Conservation (phyloP, 306 rosid species). For the Glycine soja region DNA sequence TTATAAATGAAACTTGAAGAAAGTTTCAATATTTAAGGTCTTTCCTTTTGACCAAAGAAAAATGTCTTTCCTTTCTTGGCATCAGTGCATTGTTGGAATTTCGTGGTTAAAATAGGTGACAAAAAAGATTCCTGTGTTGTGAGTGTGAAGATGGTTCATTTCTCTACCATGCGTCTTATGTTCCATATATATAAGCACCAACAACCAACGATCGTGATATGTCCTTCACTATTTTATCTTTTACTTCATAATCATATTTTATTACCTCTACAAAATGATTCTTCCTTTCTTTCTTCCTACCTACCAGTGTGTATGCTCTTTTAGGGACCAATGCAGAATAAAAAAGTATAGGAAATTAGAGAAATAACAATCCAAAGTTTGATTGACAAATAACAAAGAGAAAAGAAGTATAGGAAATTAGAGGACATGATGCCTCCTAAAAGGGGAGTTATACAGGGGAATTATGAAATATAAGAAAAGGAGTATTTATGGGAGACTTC, state of each 20-base stretch:
- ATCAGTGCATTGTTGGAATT: too few species aligned
- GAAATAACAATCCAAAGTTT: background rate
- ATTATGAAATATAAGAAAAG: conserved; percentile 48
- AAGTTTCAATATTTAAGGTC: conserved; percentile 31
- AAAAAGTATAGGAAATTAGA: background rate
- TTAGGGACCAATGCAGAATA: conserved; percentile 8
- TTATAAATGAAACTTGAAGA: background rate
- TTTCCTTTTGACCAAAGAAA: too few species aligned
- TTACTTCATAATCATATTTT: conserved; percentile 5
- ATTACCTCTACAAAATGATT: conserved; percentile 19
- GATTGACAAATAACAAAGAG: background rate
- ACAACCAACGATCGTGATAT: conserved; percentile 4
- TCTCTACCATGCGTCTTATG: background rate
- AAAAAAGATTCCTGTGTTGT: background rate
- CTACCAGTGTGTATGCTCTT: conserved; percentile 19
- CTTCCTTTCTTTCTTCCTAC: conserved; percentile 21
- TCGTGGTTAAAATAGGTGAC: too few species aligned
- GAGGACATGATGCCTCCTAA: conserved; percentile 68
- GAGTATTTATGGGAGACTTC: conserved; percentile 42
- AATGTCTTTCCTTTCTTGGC: background rate
- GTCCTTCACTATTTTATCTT: background rate
- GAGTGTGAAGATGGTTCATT: conserved; percentile 9
- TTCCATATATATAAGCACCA: conserved; percentile 37
- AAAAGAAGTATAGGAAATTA: conserved; percentile 56
- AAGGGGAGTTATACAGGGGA: conserved; percentile 63